Evolutionary conservation across 2,329 filamentous ascomycete genomes (phyloP), one percentile per base, ranked within the genome.

Genomic region (Calonectria pteridis): DNA sequence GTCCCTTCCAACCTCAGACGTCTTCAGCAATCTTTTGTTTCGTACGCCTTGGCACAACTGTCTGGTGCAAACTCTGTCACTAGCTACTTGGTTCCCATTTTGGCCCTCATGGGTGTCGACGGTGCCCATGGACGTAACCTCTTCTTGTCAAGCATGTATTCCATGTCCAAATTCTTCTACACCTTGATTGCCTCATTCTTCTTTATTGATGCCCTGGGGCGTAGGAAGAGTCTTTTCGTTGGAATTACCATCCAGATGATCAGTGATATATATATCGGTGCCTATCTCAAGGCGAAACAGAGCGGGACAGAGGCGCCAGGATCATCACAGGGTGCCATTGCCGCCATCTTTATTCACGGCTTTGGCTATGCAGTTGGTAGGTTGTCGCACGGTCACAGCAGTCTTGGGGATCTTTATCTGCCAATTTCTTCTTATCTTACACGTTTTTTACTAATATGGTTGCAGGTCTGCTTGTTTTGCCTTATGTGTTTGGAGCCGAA

Each of bases 11-110:
- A 87, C 66, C 81, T 86, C 4, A 84, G 85, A 23, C 83, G 86
- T 4, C 78, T 85, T 18, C 84, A 85, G 69, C 84, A 86, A 40
- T 76, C 80, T 11, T 77, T 86, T 6, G 72, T 86, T 26, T 83
- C 83, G 0, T 87, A 85, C 28, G 80, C 82, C 0, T 80, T 88
- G 14, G 80, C 86, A 0, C 85, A 89, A 75, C 82, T 88, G 58
- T 86, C 85, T 0, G 85, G 87, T 6, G 86, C 85, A 23, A 86
- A 86, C 76, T 82, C 83, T 2, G 84, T 89, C 59, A 86, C 86
- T 0, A 79, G 84, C 16, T 86, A 89, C 73, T 78, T 88, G 7
- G 82, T 88, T 0, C 83, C 86, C 1, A 85, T 88, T 46, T 71
- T 88, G 53, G 81, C 76, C 2, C 69, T 88, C 76, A 76, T 77